phyloP scores from a whole-genome alignment of 2,329 filamentous ascomycete species.

The Fusarium sarcochroum region DNA sequence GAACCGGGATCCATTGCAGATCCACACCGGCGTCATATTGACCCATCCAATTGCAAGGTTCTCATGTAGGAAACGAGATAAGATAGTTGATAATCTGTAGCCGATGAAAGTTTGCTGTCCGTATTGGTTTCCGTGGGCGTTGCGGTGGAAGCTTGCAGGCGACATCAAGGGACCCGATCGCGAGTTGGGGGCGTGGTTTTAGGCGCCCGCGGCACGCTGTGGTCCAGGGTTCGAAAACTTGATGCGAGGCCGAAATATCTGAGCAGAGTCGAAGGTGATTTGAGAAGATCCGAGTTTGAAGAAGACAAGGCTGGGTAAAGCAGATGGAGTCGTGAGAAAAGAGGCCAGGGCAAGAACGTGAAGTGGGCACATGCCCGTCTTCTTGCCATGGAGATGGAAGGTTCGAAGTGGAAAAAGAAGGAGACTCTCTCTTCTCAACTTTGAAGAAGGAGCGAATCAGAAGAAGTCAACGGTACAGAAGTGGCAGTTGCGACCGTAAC shows the following conservation, averaged over 20 bases:
- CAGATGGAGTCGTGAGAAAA: neutral
- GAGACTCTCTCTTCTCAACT: neutral
- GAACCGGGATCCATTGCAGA: constrained; percentile 36
- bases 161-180: neutral
- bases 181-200: neutral
- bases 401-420: neutral
- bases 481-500: constrained; percentile 11
- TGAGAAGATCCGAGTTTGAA: neutral
- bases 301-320: neutral
- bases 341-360: constrained; percentile 1
- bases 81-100: constrained; percentile 3
- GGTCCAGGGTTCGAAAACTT: neutral
- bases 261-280: neutral
- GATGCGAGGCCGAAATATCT: neutral
- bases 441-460: neutral
- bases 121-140: neutral
- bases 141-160: neutral
- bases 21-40: constrained; percentile 42
- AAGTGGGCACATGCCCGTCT: constrained; percentile 27
- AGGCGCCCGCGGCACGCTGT: too few species aligned
- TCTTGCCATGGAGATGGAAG: neutral
- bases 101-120: neutral
- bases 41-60: constrained; percentile 41
- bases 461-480: constrained; percentile 2
- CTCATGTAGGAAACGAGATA: constrained; percentile 9